Evolutionary conservation across 192 early-diverging fungal species (phyloP).

Genomic region (Phlyctochytrium arcticum): DNA sequence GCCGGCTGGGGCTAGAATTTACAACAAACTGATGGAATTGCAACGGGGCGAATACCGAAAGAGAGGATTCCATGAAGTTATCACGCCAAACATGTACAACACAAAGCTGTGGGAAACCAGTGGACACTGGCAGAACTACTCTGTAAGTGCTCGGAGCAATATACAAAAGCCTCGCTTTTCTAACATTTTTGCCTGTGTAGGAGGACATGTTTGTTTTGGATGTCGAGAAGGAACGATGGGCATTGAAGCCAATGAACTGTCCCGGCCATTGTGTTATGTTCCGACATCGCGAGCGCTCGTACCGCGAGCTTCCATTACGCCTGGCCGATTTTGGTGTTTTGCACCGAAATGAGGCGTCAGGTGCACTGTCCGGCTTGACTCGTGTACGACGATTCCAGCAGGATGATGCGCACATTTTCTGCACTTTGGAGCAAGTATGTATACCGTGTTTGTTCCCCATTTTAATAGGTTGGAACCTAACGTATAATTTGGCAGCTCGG

Average conservation of each 20-base stretch:
- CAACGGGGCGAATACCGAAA: slow-evolving; percentile 83
- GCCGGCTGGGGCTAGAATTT: slow-evolving; percentile 94
- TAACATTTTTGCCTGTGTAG: neutral
- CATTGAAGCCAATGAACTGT: slow-evolving; percentile 99
- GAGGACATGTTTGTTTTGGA: slow-evolving; percentile 96
- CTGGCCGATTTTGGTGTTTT: slow-evolving; percentile 98
- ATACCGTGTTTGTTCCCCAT: neutral
- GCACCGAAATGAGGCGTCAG: slow-evolving; percentile 84
- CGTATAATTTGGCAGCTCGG: neutral
- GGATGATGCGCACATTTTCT: slow-evolving; percentile 99
- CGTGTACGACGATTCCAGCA: slow-evolving; percentile 98
- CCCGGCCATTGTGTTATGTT: slow-evolving; percentile 99
- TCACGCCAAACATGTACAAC: slow-evolving; percentile 99
- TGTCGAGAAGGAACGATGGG: slow-evolving; percentile 96
- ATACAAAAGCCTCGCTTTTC: neutral
- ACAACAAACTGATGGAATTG: slow-evolving; percentile 90
- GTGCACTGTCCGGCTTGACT: slow-evolving; percentile 90
- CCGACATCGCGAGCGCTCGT: slow-evolving; percentile 84
- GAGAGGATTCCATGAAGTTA: slow-evolving; percentile 94
- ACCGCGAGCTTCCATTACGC: slow-evolving; percentile 92
- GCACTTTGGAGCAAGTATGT: slow-evolving; percentile 72
- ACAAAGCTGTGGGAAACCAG: slow-evolving; percentile 93
- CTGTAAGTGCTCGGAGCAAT: slow-evolving; percentile 23
- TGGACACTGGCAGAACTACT: slow-evolving; percentile 95
- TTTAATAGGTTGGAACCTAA: neutral